Evolutionary conservation across 2,329 filamentous ascomycete genomes (phyloP), one percentile per base, ranked within the genome.

Genomic region (Coniochaeta sp.): DNA sequence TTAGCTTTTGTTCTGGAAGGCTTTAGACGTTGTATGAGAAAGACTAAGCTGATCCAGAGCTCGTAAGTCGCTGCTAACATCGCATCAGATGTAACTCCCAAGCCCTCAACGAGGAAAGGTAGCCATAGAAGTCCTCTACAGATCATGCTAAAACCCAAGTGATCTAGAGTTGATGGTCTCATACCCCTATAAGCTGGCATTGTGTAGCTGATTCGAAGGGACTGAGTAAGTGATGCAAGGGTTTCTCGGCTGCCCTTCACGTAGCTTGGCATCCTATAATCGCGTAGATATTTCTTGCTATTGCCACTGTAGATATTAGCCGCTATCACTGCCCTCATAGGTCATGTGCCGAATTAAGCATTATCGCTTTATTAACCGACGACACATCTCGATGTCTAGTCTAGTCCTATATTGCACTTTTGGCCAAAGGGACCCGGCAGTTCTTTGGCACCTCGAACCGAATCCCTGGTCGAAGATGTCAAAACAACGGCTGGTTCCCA

Each of bases 341-440:
- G 32, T 12, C 47, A 52, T 17, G 24, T 52, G 24, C 47, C 24
- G 47, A 64, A 68, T 62, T 56, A 62, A 40, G 55, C 59, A 52
- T 1, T n/a, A 52, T 6, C 61, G 63, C 62, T 63, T 69, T 68
- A 70, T 69, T 71, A 65, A 63, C 62, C 50, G 56, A 57, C 54
- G 58, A 61, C 64, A 67, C 66, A 58, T 65, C 63, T 64, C 64
- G 63, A 66, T 62, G 55, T 61, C 62, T 57, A 63, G 60, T 58
- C 59, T 62, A 52, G 63, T 52, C 60, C 58, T 32, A 54, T 57
- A 61, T 42, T 28, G 30, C n/a, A 26, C 38, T 19, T n/a, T 44
- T 58, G 2, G 2, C 24, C 5, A n/a, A 4, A 10, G 6, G 4
- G 17, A 4, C 6, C n/a, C 58, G 38, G 61, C 68, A 65, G 66